These are phyloP conservation scores for Calonectria fujianensis DNA, from an alignment of 2,329 filamentous ascomycete genomes.

Conservation along the genomic window DNA sequence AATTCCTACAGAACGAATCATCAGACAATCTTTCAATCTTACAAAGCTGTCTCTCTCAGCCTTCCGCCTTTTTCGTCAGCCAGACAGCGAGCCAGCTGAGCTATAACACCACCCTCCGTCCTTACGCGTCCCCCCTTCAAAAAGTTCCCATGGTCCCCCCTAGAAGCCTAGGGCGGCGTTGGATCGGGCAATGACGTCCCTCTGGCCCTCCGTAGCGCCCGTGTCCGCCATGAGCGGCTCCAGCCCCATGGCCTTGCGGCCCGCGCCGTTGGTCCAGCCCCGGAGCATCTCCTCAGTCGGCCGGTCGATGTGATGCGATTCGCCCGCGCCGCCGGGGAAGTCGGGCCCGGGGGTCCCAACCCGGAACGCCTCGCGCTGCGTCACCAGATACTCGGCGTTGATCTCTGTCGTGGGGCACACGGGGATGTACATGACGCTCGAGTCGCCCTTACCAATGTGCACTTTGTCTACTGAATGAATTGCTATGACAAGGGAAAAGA, in stretches of 20 bases:
- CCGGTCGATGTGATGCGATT: constrained; percentile 71
- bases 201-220: constrained; percentile 59
- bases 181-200: constrained; percentile 61
- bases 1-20: constrained; percentile 2
- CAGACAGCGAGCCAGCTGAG: background rate
- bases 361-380: constrained; percentile 83
- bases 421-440: constrained; percentile 92
- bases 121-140: constrained; percentile 1
- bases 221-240: constrained; percentile 58
- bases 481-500: constrained; percentile 52
- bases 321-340: constrained; percentile 83
- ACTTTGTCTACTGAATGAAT: constrained; percentile 90
- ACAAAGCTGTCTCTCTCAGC: background rate
- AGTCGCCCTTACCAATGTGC: constrained; percentile 83
- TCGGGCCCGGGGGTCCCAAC: constrained; percentile 81
- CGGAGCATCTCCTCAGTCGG: constrained; percentile 64
- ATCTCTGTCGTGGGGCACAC: constrained; percentile 86
- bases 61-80: background rate
- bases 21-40: background rate
- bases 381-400: constrained; percentile 82
- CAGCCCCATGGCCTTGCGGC: constrained; percentile 67
- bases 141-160: constrained; percentile 1
- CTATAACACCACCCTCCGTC: background rate
- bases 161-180: constrained; percentile 68
- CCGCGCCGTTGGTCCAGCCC: constrained; percentile 57